Percentiles rank a stretch among this genome's conserved stretches.
phyloP scores from a whole-genome alignment of 2,329 filamentous ascomycete species.

The Teratosphaeria nubilosa region DNA sequence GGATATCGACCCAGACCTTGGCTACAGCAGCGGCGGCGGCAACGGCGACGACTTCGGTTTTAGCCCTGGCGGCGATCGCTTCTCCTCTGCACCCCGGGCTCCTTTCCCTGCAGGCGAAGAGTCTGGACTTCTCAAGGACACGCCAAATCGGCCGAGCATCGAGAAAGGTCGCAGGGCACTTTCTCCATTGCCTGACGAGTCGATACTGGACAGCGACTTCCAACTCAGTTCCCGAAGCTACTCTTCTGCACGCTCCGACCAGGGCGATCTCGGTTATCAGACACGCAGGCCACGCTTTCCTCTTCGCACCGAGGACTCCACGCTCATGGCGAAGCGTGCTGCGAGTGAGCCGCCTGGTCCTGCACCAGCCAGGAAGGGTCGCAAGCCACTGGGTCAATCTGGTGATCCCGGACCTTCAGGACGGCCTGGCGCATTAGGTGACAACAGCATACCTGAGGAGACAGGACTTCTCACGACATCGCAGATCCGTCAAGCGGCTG shows the following conservation, averaged over 20 bases:
- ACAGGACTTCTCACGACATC: not conserved
- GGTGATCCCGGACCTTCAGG: not conserved
- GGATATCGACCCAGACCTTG: too few species aligned
- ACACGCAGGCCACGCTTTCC: not conserved
- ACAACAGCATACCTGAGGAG: not conserved
- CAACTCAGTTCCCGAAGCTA: not conserved
- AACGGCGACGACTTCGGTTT: not conserved
- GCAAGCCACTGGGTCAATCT: not conserved
- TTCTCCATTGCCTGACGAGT: not conserved
- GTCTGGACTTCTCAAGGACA: not conserved
- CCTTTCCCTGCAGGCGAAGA: not conserved
- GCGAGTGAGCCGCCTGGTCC: not conserved
- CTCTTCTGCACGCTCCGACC: not conserved
- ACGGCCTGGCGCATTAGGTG: not conserved
- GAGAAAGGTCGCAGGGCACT: not conserved
- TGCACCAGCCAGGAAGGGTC: not conserved
- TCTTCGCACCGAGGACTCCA: not conserved
- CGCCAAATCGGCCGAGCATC: not conserved
- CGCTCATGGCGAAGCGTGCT: not conserved
- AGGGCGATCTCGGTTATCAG: not conserved
- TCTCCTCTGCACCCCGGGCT: too few species aligned
- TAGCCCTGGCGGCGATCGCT: not conserved
- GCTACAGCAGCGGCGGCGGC: not conserved
- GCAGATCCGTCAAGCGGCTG: not conserved
- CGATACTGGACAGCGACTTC: not conserved